Base-by-base conservation (phyloP, 139 green algal species). In the Mesotaenium endlicherianum region DNA sequence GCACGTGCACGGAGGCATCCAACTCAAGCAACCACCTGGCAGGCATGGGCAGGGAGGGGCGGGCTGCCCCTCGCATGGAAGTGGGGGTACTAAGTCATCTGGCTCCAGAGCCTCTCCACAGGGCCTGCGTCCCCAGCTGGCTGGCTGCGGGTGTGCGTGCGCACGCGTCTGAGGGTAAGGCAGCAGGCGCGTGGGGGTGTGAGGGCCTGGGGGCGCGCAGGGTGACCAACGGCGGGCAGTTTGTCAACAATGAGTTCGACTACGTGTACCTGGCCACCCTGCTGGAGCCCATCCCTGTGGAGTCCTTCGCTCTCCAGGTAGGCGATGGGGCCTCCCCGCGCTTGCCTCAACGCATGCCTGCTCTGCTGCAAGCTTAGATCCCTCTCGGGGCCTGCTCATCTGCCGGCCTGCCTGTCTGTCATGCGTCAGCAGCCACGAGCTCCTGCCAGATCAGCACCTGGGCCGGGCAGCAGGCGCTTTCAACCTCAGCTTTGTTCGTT, bases 201-300 rank as follows among this genome's bases (percentile, higher is more conserved):
- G n/a, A n/a, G n/a, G n/a, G n/a, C n/a, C 26, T 26, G 50, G 50
- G 50, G 30, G 5, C 11, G 0, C 53, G 70, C 71, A 87, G 81
- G 2, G n/a, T 57, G 26, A 57, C 47, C 1, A 87, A 87, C 40
- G 57, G 17, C 0, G 81, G 81, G 30, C 41, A 40, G 6, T 89
- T 83, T 58, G 30, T 89, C 26, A 89, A 89, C 82, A 89, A 89
- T 41, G 84, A 89, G 70, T 89, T 84, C 41, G 83, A 81, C 39
- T 57, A 89, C 60, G 84, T 89, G 11, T 89, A 88, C 69, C 30
- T 89, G 5, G 72, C 89, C 42, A 89, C 84, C 11, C 2, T 75
- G 6, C n/a, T 38, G 5, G 80, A 89, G 30, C 58, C 31, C 0
- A 71, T 89, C 5, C 84, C 84, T n/a, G 34, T 80, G 3, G 39